Evolutionary conservation across 352 stramenopile species (phyloP).

Genomic region (Globisporangium mamillatum): DNA sequence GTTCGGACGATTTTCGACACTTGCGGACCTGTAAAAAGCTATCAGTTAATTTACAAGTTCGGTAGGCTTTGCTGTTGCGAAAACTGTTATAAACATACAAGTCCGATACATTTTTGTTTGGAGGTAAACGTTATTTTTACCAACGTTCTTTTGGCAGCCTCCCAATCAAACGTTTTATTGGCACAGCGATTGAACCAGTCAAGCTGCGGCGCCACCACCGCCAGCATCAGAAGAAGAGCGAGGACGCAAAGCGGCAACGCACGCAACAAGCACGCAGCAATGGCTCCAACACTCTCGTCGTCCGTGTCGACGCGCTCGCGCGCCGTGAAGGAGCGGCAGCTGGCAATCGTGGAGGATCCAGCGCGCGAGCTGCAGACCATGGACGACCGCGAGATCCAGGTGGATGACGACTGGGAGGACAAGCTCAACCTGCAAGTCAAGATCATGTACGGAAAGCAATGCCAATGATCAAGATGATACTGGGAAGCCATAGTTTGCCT

Average conservation of each 20-base stretch:
- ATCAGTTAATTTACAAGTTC: no score
- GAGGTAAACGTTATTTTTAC: no score
- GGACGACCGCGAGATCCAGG: slow-evolving; percentile 52
- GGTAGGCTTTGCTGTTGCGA: no score
- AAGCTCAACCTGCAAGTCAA: slow-evolving; percentile 78
- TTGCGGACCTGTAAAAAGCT: no score
- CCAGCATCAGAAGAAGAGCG: not conserved
- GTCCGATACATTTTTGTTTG: no score
- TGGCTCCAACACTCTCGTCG: slow-evolving; percentile 10
- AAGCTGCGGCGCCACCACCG: not conserved
- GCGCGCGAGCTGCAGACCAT: slow-evolving; percentile 39
- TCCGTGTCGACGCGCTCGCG: slow-evolving; percentile 31
- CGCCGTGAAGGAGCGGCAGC: slow-evolving; percentile 68
- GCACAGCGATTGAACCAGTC: slow-evolving; percentile 1
- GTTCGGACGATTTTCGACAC: no score
- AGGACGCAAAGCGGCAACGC: not conserved
- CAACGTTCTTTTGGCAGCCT: no score
- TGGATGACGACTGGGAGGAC: slow-evolving; percentile 81
- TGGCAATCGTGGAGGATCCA: slow-evolving; percentile 54
- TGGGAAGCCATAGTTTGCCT: not conserved
- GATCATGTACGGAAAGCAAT: slow-evolving; percentile 54
- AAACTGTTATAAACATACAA: no score
- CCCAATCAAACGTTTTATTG: no score
- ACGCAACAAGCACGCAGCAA: slow-evolving; percentile 15
- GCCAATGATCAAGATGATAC: not conserved